A percentile compares a stretch with the other conserved stretches of the same genome.
Evolutionary conservation across 2,329 filamentous ascomycete species (phyloP).

Genomic region (Bipolaris cookei): DNA sequence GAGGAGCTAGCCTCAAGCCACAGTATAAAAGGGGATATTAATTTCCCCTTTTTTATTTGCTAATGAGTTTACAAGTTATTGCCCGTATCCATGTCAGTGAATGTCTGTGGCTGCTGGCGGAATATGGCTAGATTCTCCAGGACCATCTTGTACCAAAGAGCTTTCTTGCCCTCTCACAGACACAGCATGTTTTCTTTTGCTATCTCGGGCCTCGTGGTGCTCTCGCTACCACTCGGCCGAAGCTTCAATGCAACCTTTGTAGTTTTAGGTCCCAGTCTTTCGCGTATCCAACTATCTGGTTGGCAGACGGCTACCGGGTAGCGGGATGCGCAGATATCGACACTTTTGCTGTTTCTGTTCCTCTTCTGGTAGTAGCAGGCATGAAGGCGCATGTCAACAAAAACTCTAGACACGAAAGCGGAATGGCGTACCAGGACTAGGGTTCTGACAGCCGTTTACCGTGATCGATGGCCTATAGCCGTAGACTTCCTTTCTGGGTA

Average conservation of each 20-base stretch:
- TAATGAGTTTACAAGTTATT: too few relatives aligned
- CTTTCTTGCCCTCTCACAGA: background rate
- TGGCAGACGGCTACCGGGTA: constrained; percentile 5
- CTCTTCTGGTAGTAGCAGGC: constrained; percentile 7
- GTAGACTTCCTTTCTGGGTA: constrained; percentile 7
- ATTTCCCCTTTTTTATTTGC: too few relatives aligned
- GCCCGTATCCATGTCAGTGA: too few relatives aligned
- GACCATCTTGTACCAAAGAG: too few relatives aligned
- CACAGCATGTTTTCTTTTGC: background rate
- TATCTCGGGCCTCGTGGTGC: background rate
- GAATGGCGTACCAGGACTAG: background rate
- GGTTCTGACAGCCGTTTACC: constrained; percentile 12
- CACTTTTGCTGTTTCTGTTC: background rate
- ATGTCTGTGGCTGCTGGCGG: too few relatives aligned
- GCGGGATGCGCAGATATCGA: constrained; percentile 10
- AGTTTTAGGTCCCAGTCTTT: background rate
- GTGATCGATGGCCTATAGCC: constrained; percentile 3
- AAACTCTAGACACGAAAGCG: background rate
- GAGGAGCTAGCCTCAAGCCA: background rate
- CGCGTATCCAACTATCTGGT: background rate
- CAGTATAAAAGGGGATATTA: too few relatives aligned
- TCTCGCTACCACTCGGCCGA: background rate
- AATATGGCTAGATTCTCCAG: too few relatives aligned
- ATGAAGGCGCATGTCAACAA: background rate
- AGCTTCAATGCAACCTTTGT: background rate